Evolutionary conservation across 129 eudicot species (phyloP).

Genomic region (Ambrosia artemisiifolia): DNA sequence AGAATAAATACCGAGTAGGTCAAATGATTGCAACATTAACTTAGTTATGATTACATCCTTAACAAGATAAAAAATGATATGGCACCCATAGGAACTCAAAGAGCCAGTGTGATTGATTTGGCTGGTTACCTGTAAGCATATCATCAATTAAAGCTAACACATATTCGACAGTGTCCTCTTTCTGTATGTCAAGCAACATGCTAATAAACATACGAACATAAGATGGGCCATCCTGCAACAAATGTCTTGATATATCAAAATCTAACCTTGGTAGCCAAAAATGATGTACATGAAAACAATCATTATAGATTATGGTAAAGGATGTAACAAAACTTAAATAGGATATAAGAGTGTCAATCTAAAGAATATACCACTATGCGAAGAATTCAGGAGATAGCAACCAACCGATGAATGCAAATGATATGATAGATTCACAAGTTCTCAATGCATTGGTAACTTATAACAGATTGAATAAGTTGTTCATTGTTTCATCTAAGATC

Average conservation of each 20-base stretch:
- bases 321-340: neutral
- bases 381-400: neutral
- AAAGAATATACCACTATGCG: neutral
- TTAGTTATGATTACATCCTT: constrained; percentile 8
- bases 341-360: neutral
- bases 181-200: constrained; percentile 81
- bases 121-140: constrained; percentile 67
- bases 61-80: constrained; percentile 13
- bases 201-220: constrained; percentile 71
- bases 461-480: neutral
- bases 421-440: no score
- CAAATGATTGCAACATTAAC: constrained; percentile 11
- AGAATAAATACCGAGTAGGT: constrained; percentile 5
- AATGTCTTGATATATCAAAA: neutral
- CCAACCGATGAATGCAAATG: neutral
- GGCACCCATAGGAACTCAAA: neutral
- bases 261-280: neutral
- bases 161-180: constrained; percentile 97
- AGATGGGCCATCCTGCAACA: constrained; percentile 25
- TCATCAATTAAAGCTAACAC: constrained; percentile 83
- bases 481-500: neutral
- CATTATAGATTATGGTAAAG: no score
- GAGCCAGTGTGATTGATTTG: constrained; percentile 4
- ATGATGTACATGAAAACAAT: neutral
- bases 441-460: no score